Conservation (phyloP, 345 rosid genomes). For the Syzygium aromaticum region DNA sequence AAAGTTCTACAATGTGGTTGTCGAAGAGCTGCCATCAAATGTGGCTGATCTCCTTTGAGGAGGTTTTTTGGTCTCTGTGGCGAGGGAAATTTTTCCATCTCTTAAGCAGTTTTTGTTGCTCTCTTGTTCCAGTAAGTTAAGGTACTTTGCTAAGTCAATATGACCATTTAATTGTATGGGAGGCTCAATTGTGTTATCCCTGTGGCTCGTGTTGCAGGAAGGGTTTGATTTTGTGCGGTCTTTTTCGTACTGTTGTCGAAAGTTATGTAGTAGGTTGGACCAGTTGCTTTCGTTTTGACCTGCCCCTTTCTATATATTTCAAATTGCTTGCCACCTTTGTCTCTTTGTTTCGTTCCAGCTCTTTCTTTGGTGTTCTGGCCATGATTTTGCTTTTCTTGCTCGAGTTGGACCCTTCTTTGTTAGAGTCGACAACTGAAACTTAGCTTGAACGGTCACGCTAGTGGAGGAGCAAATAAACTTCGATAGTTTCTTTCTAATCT, state of each 20-base stretch:
- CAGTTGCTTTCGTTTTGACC: background rate
- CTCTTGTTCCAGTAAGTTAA: background rate
- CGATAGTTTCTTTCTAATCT: background rate
- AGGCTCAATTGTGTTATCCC: background rate
- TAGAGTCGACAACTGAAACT: background rate
- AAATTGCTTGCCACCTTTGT: background rate
- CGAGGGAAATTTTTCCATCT: background rate
- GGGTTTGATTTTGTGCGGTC: background rate
- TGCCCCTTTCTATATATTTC: background rate
- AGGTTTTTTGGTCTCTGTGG: background rate
- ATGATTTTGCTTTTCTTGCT: background rate
- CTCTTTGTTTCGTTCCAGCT: background rate
- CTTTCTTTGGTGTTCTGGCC: background rate
- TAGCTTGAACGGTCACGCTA: background rate
- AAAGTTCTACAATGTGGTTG: constrained; percentile 53
- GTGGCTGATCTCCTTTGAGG: constrained; percentile 58
- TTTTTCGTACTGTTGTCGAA: background rate
- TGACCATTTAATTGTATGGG: background rate
- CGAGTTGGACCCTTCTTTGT: background rate
- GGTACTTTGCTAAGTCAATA: background rate
- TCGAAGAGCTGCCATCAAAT: constrained; percentile 59
- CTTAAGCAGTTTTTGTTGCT: background rate
- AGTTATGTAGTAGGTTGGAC: background rate
- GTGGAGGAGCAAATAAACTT: background rate
- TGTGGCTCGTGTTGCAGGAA: background rate